A percentile compares a stretch with the other conserved stretches of the same genome.
These are phyloP conservation scores for Spirogloea muscicola DNA, from an alignment of 139 green algal genomes.

Conservation along the genomic window DNA sequence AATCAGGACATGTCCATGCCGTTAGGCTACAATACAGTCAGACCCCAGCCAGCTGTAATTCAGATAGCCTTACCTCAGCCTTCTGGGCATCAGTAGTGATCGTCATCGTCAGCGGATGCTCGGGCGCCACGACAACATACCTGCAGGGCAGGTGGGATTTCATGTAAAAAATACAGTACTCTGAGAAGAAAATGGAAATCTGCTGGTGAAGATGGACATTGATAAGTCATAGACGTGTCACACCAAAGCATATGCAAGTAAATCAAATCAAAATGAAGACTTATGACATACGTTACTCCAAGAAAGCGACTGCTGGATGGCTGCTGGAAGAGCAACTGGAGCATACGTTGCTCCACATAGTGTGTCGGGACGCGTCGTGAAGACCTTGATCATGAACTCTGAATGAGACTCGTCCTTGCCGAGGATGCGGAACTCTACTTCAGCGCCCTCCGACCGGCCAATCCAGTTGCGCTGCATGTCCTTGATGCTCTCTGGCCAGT, in stretches of 20 bases:
- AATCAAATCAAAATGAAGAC: no score
- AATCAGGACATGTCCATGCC: no score
- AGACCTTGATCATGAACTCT: slow-evolving; percentile 29
- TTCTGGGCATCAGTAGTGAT: slow-evolving; percentile 53
- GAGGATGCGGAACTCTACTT: slow-evolving; percentile 47
- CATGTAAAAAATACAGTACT: not conserved
- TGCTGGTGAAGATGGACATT: no score
- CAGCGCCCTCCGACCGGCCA: slow-evolving; percentile 74
- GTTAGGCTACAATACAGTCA: no score
- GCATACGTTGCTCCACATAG: slow-evolving; percentile 84
- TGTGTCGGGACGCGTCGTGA: slow-evolving; percentile 82
- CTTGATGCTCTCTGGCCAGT: slow-evolving; percentile 95
- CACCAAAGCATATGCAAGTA: no score
- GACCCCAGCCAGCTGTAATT: no score
- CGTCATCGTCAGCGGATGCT: slow-evolving; percentile 77
- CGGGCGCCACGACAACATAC: slow-evolving; percentile 93
- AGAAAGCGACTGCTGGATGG: no score
- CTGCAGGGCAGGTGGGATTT: no score
- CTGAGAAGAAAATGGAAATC: slow-evolving; percentile 1
- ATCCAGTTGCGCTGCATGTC: slow-evolving; percentile 99
- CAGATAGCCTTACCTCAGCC: no score
- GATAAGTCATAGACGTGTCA: no score
- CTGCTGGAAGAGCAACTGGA: not conserved
- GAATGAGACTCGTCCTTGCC: not conserved
- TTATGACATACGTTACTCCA: no score